Evolutionary conservation across 2,329 filamentous ascomycete genomes (phyloP).

Genomic region (Curvularia verruculosa): DNA sequence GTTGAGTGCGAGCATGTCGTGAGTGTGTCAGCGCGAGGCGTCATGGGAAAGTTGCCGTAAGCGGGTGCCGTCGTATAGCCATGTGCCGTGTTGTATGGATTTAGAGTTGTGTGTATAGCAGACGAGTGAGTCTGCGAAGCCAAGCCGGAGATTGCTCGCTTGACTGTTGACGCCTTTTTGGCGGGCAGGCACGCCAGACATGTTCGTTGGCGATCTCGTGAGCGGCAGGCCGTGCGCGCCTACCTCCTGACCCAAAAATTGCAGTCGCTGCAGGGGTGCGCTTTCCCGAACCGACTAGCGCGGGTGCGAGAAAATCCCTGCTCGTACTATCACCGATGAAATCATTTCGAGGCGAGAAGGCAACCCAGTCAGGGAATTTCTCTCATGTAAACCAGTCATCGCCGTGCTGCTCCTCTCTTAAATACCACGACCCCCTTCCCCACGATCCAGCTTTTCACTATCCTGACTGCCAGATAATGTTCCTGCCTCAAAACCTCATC

Average conservation of each 20-base stretch:
- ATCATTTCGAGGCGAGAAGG: constrained; percentile 31
- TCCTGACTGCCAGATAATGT: constrained; percentile 35
- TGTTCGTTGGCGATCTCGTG: constrained; percentile 36
- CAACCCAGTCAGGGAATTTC: constrained; percentile 42
- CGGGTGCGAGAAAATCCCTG: constrained; percentile 31
- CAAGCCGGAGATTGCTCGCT: constrained; percentile 12
- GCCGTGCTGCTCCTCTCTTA: constrained; percentile 16
- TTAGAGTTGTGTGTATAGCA: not conserved
- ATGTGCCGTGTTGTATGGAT: no score
- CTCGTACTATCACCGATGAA: constrained; percentile 32
- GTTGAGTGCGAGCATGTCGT: not conserved
- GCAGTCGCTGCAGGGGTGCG: constrained; percentile 29
- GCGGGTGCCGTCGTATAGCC: not conserved
- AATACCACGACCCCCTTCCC: constrained; percentile 31
- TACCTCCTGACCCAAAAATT: constrained; percentile 45
- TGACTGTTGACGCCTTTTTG: constrained; percentile 15
- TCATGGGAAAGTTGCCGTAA: not conserved
- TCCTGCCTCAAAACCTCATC: constrained; percentile 36
- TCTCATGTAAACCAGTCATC: constrained; percentile 35
- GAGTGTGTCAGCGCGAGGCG: constrained; percentile 1
- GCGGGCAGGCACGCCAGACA: constrained; percentile 12
- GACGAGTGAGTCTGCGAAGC: not conserved
- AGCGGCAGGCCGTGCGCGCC: constrained; percentile 36
- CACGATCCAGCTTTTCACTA: constrained; percentile 1
- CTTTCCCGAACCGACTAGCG: constrained; percentile 28